phyloP scores from a whole-genome alignment of 371 early-diverging fungal species.

The Mucor plumbeus region DNA sequence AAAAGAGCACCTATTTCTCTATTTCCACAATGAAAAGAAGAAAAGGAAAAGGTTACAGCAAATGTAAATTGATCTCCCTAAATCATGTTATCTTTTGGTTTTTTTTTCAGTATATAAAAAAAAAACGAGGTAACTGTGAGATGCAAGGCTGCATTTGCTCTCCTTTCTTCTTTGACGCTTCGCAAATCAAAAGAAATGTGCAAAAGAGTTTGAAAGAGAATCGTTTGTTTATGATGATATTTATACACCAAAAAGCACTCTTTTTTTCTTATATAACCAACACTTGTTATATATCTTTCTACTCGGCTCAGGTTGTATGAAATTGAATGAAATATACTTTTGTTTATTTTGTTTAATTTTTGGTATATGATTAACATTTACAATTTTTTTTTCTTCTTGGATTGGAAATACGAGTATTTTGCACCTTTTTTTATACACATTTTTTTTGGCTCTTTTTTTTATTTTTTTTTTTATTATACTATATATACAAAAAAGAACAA shows the following conservation, averaged over 20 bases:
- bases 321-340: not conserved
- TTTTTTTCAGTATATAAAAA: not conserved
- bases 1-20: conserved; percentile 12
- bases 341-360: conserved; percentile 2
- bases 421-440: not conserved
- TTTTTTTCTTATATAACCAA: not conserved
- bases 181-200: not conserved
- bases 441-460: conserved; percentile 24
- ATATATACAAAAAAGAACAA: conserved; percentile 8
- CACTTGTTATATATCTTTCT: not conserved
- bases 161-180: not conserved
- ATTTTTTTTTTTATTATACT: conserved; percentile 18
- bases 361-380: not conserved
- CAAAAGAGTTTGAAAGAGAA: not conserved
- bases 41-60: not conserved
- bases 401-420: conserved; percentile 10
- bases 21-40: conserved; percentile 16
- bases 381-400: conserved; percentile 1
- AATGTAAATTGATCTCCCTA: not conserved
- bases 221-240: not conserved
- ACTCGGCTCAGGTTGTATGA: conserved; percentile 8
- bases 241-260: not conserved
- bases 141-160: not conserved
- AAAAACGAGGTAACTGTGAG: too few species aligned
- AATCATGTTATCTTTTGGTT: not conserved